phyloP scores from a whole-genome alignment of 2,329 filamentous ascomycete species.

The Colletotrichum sp. region DNA sequence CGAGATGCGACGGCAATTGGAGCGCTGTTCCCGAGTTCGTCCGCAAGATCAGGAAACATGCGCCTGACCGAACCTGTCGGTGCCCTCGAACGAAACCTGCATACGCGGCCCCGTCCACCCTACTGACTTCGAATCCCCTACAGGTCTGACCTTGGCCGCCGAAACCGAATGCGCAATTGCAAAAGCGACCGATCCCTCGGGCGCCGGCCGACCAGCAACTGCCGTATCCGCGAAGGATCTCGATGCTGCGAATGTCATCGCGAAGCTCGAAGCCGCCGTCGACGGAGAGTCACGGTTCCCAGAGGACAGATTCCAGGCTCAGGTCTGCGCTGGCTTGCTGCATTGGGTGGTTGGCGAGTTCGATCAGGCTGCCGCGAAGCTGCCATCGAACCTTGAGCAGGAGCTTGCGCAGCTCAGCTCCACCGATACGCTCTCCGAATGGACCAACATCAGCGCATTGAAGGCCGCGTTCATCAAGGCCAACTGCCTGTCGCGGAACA shows the following conservation, averaged over 20 bases:
- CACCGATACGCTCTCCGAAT: conserved; percentile 66
- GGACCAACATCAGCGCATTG: conserved; percentile 82
- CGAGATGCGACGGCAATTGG: conserved; percentile 90
- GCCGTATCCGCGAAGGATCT: conserved; percentile 47
- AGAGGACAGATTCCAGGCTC: conserved; percentile 77
- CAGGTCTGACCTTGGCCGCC: conserved; percentile 74
- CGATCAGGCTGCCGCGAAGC: conserved; percentile 58
- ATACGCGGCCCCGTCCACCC: conserved; percentile 7
- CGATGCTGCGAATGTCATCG: conserved; percentile 49
- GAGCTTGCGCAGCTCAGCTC: conserved; percentile 58
- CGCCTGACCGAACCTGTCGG: conserved; percentile 83
- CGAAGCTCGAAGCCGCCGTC: conserved; percentile 60
- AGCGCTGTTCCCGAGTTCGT: conserved; percentile 84
- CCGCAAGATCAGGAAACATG: conserved; percentile 94
- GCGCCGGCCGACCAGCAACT: conserved; percentile 44
- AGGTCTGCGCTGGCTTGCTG: conserved; percentile 83
- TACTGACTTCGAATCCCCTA: conserved; percentile 20
- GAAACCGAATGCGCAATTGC: conserved; percentile 72
- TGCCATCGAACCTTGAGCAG: conserved; percentile 68
- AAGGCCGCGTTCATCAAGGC: conserved; percentile 82
- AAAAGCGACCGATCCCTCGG: conserved; percentile 53
- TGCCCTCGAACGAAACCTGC: conserved; percentile 15
- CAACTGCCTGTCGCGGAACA: conserved; percentile 59
- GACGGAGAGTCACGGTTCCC: conserved; percentile 58
- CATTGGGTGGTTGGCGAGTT: conserved; percentile 80